Base-by-base conservation (phyloP, 495 filamentous ascomycete species). In the Neurospora tetrasperma region DNA sequence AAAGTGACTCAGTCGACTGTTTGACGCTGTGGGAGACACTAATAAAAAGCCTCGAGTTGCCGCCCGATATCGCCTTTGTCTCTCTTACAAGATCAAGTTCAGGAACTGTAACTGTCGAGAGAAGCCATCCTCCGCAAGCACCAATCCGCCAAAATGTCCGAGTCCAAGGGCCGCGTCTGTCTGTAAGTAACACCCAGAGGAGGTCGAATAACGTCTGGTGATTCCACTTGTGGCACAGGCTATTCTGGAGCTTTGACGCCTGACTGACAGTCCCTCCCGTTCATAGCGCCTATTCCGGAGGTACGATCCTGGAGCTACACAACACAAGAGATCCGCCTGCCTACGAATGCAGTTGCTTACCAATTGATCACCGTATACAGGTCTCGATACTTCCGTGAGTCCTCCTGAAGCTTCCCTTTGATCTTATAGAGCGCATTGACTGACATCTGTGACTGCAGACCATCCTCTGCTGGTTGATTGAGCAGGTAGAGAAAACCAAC, bases 381-480 rank as follows among this genome's bases (percentile, higher is more conserved):
- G 90, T 73, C 86, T 93, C 70, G 90, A 92, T 79, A 93, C 90
- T 78, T 88, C 85, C 79, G 69, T 70, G 7, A 20, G 69, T 40
- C 18, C 8, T 88, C 86, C 76, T 89, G 89, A 79, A 82, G 66
- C 75, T 70, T 70, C 69, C 75, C 43, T 42, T 16, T 62, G 43
- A 18, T 31, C 40, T 39, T 38, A 18, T 27, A 35, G 35, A 20
- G 5, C 20, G 41, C 12, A 41, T 38, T 16, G 12, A 71, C 41
- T 48, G 71, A 69, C 43, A 12, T 62, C 46, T 73, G 40, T 70
- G 20, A 44, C 73, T 71, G 72, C 48, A 69, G 70, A 78, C 75
- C 46, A 78, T 78, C 76, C 74, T 90, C 72, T 85, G 86, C 78
- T 92, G 89, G 88, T 85, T 91, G 73, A 87, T 91, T 73, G 88